Evolutionary conservation across 1,284 basidiomycete species (phyloP).

Genomic region (Ceraceosorus bombacis): DNA sequence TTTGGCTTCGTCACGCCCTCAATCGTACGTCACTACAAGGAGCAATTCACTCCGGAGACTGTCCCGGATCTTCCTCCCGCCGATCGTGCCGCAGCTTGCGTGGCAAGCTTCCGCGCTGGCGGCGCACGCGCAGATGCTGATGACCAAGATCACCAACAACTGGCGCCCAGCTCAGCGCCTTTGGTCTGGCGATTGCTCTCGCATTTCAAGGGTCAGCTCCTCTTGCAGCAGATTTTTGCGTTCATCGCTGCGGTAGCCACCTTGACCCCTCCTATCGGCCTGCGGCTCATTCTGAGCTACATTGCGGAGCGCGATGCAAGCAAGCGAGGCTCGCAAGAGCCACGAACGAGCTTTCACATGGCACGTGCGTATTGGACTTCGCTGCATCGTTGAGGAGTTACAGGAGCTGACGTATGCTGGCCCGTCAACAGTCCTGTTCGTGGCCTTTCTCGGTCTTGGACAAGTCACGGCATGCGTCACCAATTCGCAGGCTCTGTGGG

Average conservation of each 20-base stretch:
- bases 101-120: slow-evolving; percentile 38
- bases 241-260: slow-evolving; percentile 50
- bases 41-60: slow-evolving; percentile 50
- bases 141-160: slow-evolving; percentile 16
- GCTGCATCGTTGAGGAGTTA: too few species aligned
- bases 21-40: slow-evolving; percentile 51
- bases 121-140: background rate
- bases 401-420: slow-evolving; percentile 36
- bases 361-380: background rate
- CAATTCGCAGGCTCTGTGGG: slow-evolving; percentile 51
- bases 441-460: slow-evolving; percentile 52
- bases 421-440: slow-evolving; percentile 50
- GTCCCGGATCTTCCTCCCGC: slow-evolving; percentile 54
- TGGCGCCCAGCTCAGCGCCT: slow-evolving; percentile 32
- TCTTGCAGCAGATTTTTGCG: slow-evolving; percentile 50
- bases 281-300: slow-evolving; percentile 53
- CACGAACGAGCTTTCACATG: slow-evolving; percentile 14
- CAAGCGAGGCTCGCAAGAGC: slow-evolving; percentile 15
- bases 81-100: slow-evolving; percentile 51
- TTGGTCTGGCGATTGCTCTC: slow-evolving; percentile 49
- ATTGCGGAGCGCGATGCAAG: slow-evolving; percentile 40
- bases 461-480: slow-evolving; percentile 50
- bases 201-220: slow-evolving; percentile 46
- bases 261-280: slow-evolving; percentile 53
- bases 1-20: slow-evolving; percentile 45